phyloP scores from a whole-genome alignment of 305 asterid genomes.

The Fraxinus paxiana region DNA sequence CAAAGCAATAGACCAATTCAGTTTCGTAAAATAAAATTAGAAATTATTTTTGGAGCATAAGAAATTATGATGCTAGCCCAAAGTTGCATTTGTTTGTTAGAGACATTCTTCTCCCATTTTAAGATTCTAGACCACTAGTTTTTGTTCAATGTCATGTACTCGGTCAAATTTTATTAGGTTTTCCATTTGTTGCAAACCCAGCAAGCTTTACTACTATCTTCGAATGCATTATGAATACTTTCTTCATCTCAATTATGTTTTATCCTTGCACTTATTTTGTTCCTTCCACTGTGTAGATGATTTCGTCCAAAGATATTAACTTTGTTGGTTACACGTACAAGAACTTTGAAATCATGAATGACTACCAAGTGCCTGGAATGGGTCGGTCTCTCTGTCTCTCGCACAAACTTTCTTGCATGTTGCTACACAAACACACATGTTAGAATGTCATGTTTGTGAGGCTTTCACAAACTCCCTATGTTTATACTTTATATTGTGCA shows the following conservation, averaged over 20 bases:
- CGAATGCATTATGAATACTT: background rate
- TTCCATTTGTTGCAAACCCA: background rate
- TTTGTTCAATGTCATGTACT: background rate
- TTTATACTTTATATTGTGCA: background rate
- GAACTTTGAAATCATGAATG: constrained; percentile 89
- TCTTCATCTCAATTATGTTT: constrained; percentile 1
- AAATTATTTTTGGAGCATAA: background rate
- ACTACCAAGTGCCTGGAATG: constrained; percentile 96
- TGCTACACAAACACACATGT: background rate
- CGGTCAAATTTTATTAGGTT: background rate
- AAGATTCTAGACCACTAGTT: background rate
- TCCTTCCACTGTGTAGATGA: constrained; percentile 53
- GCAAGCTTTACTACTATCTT: background rate
- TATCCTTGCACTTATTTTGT: constrained; percentile 21
- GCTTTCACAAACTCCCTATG: background rate
- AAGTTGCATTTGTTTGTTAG: background rate
- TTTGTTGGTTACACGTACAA: constrained; percentile 98
- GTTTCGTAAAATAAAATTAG: background rate
- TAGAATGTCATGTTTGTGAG: background rate
- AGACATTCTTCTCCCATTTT: background rate
- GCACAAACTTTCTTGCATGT: background rate
- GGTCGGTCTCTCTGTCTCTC: constrained; percentile 37
- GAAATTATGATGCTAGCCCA: background rate
- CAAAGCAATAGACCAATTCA: background rate
- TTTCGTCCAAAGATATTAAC: constrained; percentile 88